Percentiles rank a stretch among this genome's conserved stretches.
Evolutionary conservation across 352 stramenopile species (phyloP).

Genomic region (Globisporangium iwayamae): DNA sequence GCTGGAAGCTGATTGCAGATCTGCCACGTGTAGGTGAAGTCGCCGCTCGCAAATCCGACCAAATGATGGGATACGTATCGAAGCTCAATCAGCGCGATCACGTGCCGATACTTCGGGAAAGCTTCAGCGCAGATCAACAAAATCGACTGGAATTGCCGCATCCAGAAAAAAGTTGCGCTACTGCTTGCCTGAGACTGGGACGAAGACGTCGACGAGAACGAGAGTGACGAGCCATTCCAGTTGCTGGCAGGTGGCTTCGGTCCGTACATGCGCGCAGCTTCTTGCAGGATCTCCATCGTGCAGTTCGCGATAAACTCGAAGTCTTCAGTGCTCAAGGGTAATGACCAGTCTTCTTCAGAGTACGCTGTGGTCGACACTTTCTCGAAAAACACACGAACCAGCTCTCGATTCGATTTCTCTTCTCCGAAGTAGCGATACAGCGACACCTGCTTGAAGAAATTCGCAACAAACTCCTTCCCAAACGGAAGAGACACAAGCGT

Average conservation of each 20-base stretch:
- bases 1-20: conserved; percentile 59
- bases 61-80: conserved; percentile 83
- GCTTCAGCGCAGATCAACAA: conserved; percentile 59
- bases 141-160: conserved; percentile 76
- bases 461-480: conserved; percentile 52
- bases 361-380: conserved; percentile 73
- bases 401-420: conserved; percentile 67
- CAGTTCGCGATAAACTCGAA: conserved; percentile 53
- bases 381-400: conserved; percentile 78
- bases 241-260: conserved; percentile 29
- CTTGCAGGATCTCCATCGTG: conserved; percentile 71
- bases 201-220: conserved; percentile 35
- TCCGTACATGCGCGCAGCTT: conserved; percentile 67
- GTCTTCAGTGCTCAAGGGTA: conserved; percentile 34
- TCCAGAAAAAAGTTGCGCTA: conserved; percentile 71
- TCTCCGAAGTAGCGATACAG: conserved; percentile 66
- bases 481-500: conserved; percentile 71
- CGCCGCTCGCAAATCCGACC: conserved; percentile 49
- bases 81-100: conserved; percentile 72
- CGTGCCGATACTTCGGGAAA: conserved; percentile 62
- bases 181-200: conserved; percentile 32
- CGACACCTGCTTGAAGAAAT: conserved; percentile 71
- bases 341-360: conserved; percentile 55
- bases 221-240: conserved; percentile 25
- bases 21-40: conserved; percentile 75